Base-by-base conservation (phyloP, 2,329 filamentous ascomycete genomes). In the Corinectria fuckeliana region DNA sequence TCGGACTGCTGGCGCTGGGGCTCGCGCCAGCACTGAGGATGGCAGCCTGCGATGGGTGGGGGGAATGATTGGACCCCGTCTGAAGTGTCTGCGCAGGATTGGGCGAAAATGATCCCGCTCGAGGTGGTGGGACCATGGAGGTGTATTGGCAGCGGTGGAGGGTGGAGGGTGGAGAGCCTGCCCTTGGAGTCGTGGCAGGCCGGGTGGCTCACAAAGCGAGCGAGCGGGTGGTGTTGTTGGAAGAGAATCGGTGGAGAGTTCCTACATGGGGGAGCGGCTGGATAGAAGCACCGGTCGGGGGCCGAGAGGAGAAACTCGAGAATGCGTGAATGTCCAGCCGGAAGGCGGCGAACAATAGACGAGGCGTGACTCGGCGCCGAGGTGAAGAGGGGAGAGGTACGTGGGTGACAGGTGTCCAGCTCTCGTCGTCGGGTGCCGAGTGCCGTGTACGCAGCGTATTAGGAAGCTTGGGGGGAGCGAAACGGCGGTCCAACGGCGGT, bases 21-120 rank as follows among this genome's bases (percentile, higher is more conserved):
- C 83, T 87, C 68, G 84, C 83, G 78, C 80, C 83, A 81, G 83
- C 82, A 81, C 83, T 86, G 73, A 85, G 76, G 71, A 81, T 78
- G 69, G 82, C 82, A 72, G 80, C 72, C 73, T 86, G 83, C 68
- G 84, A 84, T 69, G 82, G 81, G 77, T 86, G 82, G 50, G 83
- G 81, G 62, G 83, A 85, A 73, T 86, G 81, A 72, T 77, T 80
- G 65, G 77, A 75, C 75, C 83, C 83, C 72, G 83, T 85, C 74
- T 86, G 82, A 67, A 85, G 77, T 72, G 80, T 79, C 74, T 85
- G 81, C 68, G 81, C 80, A 80, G 83, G 82, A 80, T 81, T 85
- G 78, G 85, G 85, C 75, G 85, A 86, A 77, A 87, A 87, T 75
- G 84, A 85, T 85, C 84, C 85, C 80, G 84, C 80, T 82, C 84